phyloP scores from a whole-genome alignment of 2,329 filamentous ascomycete species.

The Neocatenulostroma microsporum region DNA sequence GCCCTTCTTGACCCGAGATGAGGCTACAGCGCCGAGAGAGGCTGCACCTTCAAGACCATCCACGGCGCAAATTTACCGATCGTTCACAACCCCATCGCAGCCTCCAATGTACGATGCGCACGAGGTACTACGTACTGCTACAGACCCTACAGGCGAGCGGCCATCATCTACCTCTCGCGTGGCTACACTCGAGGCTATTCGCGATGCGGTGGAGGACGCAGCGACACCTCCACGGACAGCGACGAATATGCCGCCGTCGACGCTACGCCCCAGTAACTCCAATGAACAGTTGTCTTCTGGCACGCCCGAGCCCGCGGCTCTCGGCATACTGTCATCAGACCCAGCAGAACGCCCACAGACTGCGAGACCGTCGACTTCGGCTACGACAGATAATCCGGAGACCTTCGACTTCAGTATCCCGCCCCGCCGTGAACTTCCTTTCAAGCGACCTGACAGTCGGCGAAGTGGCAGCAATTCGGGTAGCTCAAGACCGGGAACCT shows the following conservation, averaged over 20 bases:
- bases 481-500: slow-evolving; percentile 15
- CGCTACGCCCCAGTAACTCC: background rate
- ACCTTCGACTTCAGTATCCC: slow-evolving; percentile 14
- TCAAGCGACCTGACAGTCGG: slow-evolving; percentile 29
- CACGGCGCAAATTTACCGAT: slow-evolving; percentile 6
- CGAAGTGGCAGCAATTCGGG: slow-evolving; percentile 11
- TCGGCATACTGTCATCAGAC: slow-evolving; percentile 3
- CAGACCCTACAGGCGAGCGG: slow-evolving; percentile 2
- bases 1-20: slow-evolving; percentile 3
- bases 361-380: slow-evolving; percentile 6
- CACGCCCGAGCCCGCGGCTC: background rate
- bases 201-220: slow-evolving; percentile 8
- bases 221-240: slow-evolving; percentile 1
- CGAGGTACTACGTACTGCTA: slow-evolving; percentile 9
- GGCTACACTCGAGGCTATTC: slow-evolving; percentile 8
- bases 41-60: slow-evolving; percentile 5
- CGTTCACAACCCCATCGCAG: slow-evolving; percentile 11
- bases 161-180: slow-evolving; percentile 10
- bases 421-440: slow-evolving; percentile 32
- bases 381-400: slow-evolving; percentile 10
- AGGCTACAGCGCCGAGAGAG: slow-evolving; percentile 5
- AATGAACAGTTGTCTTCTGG: slow-evolving; percentile 3
- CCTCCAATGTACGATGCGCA: slow-evolving; percentile 8
- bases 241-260: background rate
- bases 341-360: slow-evolving; percentile 2